A percentile compares a stretch with the other conserved stretches of the same genome.
Evolutionary conservation across 176 grass and related monocot genomes (phyloP).

Genomic region (Typha latifolia): DNA sequence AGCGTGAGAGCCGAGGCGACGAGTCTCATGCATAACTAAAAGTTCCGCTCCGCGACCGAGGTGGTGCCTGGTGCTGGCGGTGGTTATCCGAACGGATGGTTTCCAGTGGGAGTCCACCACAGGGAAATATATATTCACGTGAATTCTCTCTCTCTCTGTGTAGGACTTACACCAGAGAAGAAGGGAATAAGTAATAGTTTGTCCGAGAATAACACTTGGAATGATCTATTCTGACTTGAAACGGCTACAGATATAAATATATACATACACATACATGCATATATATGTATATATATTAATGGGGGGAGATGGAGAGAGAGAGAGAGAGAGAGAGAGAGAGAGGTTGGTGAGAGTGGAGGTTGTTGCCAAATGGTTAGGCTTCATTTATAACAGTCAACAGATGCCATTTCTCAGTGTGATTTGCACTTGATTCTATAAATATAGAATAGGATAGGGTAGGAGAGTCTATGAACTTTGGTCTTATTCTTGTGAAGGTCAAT

Average conservation of each 20-base stretch:
- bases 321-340: neutral
- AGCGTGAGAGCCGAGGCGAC: too few relatives aligned
- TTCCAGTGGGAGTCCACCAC: too few relatives aligned
- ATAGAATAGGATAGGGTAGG: neutral
- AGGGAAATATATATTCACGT: too few relatives aligned
- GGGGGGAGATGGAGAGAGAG: neutral
- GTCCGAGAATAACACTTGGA: too few relatives aligned
- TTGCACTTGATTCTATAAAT: neutral
- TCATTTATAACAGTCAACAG: neutral
- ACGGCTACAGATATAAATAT: neutral
- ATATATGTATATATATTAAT: neutral
- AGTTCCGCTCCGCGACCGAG: too few relatives aligned
- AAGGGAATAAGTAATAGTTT: too few relatives aligned
- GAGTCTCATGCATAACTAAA: too few relatives aligned
- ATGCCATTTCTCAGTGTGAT: neutral
- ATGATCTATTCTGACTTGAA: neutral
- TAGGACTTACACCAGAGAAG: too few relatives aligned
- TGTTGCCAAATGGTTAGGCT: constrained; percentile 1
- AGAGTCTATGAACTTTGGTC: neutral
- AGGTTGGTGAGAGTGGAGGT: neutral
- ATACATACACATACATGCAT: too few relatives aligned
- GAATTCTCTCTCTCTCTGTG: too few relatives aligned
- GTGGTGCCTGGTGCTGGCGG: too few relatives aligned
- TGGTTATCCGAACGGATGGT: too few relatives aligned
- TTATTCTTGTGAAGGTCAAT: neutral